These are phyloP conservation scores for Laetiporus sulphureus DNA, from an alignment of 1,284 basidiomycete species.

Conservation along the genomic window DNA sequence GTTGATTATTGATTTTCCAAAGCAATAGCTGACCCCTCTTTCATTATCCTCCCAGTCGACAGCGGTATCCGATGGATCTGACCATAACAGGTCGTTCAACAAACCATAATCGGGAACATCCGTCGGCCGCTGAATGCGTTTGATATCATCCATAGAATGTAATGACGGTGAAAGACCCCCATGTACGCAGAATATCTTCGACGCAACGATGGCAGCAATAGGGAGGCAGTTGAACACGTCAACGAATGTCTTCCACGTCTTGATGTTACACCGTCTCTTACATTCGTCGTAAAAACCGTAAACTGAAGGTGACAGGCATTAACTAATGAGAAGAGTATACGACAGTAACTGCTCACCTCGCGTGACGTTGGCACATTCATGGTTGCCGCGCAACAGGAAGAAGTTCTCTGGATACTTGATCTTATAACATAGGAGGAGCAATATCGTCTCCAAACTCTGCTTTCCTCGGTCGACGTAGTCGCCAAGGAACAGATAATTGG, in stretches of 20 bases:
- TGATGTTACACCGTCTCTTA: constrained; percentile 98
- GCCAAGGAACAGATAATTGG: constrained; percentile 98
- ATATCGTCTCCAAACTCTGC: constrained; percentile 97
- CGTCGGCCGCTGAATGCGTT: constrained; percentile 95
- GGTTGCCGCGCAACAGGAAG: constrained; percentile 96
- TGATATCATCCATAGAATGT: constrained; percentile 98
- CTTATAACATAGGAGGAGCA: constrained; percentile 97
- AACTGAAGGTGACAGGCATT: constrained; percentile 48
- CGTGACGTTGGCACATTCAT: constrained; percentile 99
- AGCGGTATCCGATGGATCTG: constrained; percentile 96
- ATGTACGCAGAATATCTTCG: constrained; percentile 99
- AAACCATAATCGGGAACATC: constrained; percentile 99
- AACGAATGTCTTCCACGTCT: constrained; percentile 99
- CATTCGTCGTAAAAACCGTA: constrained; percentile 99
- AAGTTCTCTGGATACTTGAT: constrained; percentile 99
- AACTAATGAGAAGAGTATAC: constrained; percentile 14
- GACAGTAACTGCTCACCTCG: constrained; percentile 56
- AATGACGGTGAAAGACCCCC: constrained; percentile 97
- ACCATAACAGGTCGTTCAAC: constrained; percentile 97
- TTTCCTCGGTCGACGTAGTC: constrained; percentile 99
- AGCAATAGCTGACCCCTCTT: constrained; percentile 99
- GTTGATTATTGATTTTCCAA: constrained; percentile 96
- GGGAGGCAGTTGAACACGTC: constrained; percentile 99
- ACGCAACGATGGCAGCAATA: constrained; percentile 97
- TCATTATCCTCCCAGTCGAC: constrained; percentile 99